These are phyloP conservation scores for Quercus lobata DNA, from an alignment of 331 rosid genomes.

Conservation along the genomic window DNA sequence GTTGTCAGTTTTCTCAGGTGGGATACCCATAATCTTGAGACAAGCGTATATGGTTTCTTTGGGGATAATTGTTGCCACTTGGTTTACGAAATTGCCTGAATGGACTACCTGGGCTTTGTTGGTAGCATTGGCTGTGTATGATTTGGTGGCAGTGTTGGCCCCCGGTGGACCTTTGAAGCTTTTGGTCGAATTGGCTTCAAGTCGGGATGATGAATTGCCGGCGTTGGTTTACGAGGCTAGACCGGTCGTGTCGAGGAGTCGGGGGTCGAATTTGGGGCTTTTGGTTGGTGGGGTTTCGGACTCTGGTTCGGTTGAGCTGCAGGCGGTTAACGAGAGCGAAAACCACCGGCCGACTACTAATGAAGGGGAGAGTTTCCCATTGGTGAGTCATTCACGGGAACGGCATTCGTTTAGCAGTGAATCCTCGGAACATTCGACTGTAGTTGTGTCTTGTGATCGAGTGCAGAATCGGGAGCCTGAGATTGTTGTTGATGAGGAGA, in stretches of 20 bases:
- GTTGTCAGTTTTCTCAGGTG: slow-evolving; percentile 64
- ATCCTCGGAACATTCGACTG: slow-evolving; percentile 33
- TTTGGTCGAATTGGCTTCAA: slow-evolving; percentile 81
- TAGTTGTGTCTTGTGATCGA: slow-evolving; percentile 16
- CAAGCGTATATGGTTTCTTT: slow-evolving; percentile 70
- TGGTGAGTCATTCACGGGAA: slow-evolving; percentile 36
- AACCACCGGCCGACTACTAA: slow-evolving; percentile 17
- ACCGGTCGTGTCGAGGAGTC: slow-evolving; percentile 43
- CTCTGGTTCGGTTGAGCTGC: slow-evolving; percentile 71
- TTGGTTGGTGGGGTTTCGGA: slow-evolving; percentile 60
- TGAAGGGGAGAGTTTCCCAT: slow-evolving; percentile 56
- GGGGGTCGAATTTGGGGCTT: slow-evolving; percentile 40
- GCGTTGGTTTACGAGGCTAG: slow-evolving; percentile 92
- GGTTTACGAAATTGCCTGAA: slow-evolving; percentile 87
- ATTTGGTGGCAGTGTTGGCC: slow-evolving; percentile 84
- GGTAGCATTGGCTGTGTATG: slow-evolving; percentile 77
- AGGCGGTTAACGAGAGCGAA: slow-evolving; percentile 24
- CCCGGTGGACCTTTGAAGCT: slow-evolving; percentile 94
- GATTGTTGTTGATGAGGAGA: slow-evolving; percentile 40
- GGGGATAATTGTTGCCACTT: slow-evolving; percentile 84
- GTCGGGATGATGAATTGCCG: slow-evolving; percentile 84
- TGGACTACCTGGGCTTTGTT: slow-evolving; percentile 94
- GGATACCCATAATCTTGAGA: slow-evolving; percentile 67
- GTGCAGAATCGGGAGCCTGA: slow-evolving; percentile 31
- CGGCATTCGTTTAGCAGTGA: slow-evolving; percentile 32